A percentile compares a stretch with the other conserved stretches of the same genome.
phyloP scores from a whole-genome alignment of 2,329 filamentous ascomycete genomes.

The Orbilia oligospora region DNA sequence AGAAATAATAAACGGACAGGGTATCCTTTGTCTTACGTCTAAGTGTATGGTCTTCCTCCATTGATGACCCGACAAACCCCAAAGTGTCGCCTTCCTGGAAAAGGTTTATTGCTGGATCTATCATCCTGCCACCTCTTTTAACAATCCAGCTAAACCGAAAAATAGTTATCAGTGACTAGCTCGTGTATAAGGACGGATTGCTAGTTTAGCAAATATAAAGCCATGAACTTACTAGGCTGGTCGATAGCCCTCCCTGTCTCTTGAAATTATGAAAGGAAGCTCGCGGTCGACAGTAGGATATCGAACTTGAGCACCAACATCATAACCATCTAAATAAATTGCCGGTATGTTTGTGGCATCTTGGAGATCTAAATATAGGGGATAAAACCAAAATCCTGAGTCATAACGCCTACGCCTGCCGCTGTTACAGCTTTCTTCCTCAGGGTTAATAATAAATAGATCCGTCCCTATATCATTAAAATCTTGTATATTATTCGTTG shows the following conservation, averaged over 20 bases:
- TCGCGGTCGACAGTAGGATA: background rate
- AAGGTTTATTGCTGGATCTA: slow-evolving; percentile 1
- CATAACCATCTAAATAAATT: slow-evolving; percentile 19
- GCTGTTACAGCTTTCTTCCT: slow-evolving; percentile 13
- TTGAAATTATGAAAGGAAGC: slow-evolving; percentile 16
- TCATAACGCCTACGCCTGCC: background rate
- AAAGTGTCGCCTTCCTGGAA: slow-evolving; percentile 30
- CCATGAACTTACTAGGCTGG: slow-evolving; percentile 14
- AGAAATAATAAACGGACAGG: background rate
- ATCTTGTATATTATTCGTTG: background rate
- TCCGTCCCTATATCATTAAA: slow-evolving; percentile 1
- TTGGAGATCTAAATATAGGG: slow-evolving; percentile 7
- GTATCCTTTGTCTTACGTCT: slow-evolving; percentile 6
- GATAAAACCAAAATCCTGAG: slow-evolving; percentile 12
- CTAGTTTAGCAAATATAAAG: too few species aligned
- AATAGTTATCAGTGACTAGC: too few species aligned
- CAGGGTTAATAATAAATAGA: slow-evolving; percentile 14
- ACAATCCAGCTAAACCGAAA: slow-evolving; percentile 34
- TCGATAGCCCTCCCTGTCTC: background rate
- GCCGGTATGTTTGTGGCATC: slow-evolving; percentile 4
- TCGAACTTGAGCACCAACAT: slow-evolving; percentile 1
- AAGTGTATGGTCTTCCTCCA: slow-evolving; percentile 29
- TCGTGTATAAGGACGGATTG: too few species aligned
- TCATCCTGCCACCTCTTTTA: slow-evolving; percentile 14
- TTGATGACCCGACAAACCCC: slow-evolving; percentile 26